Conservation (phyloP, 345 rosid species). For the Acer saccharum region DNA sequence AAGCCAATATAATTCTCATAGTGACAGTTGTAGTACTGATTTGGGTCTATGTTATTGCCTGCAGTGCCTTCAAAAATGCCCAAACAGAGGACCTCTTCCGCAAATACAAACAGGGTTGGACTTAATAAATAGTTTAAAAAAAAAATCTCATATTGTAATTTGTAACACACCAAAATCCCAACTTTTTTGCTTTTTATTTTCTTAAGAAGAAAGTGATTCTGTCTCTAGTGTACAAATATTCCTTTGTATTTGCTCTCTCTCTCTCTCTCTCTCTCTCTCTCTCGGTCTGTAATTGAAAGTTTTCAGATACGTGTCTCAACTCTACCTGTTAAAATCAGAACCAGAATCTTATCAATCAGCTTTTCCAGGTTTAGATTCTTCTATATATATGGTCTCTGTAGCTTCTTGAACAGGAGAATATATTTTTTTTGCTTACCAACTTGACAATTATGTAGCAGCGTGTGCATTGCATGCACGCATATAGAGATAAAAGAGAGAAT, state of each 20-base stretch:
- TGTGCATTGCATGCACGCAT: not conserved
- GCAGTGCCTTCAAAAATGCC: slow-evolving; percentile 87
- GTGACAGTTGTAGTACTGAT: slow-evolving; percentile 74
- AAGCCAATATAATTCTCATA: slow-evolving; percentile 71
- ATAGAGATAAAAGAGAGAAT: not conserved
- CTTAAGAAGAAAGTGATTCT: not conserved
- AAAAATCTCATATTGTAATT: not conserved
- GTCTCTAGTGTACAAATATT: slow-evolving; percentile 22
- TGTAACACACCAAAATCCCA: not conserved
- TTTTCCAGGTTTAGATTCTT: slow-evolving; percentile 31
- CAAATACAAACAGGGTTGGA: slow-evolving; percentile 72
- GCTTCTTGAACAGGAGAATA: slow-evolving; percentile 11
- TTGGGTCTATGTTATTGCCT: slow-evolving; percentile 78
- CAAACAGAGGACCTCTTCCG: slow-evolving; percentile 80
- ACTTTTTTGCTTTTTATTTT: not conserved
- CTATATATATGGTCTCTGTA: not conserved
- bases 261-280: slow-evolving; percentile 1
- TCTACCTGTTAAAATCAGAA: slow-evolving; percentile 11
- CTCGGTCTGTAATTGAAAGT: slow-evolving; percentile 1
- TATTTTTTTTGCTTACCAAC: not conserved
- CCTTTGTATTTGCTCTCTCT: not conserved
- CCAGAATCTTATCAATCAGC: slow-evolving; percentile 27
- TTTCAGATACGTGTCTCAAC: not conserved
- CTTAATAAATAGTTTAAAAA: slow-evolving; percentile 24
- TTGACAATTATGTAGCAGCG: not conserved